These are phyloP conservation scores for Cladosporium sp. DNA, from an alignment of 2,329 filamentous ascomycete species.

Conservation along the genomic window DNA sequence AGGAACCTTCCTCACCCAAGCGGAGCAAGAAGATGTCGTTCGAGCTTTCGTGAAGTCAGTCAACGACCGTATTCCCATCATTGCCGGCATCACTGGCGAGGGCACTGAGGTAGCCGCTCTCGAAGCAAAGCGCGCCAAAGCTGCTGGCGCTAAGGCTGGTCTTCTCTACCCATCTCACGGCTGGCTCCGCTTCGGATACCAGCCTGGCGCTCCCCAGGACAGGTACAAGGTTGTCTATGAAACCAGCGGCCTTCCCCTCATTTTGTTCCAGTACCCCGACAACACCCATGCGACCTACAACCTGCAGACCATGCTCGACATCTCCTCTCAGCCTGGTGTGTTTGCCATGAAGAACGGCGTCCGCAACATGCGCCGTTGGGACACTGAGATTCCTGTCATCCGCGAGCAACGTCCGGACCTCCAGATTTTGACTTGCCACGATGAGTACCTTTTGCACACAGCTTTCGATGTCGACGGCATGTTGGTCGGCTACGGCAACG, in stretches of 20 bases:
- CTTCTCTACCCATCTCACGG: constrained; percentile 49
- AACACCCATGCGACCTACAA: constrained; percentile 49
- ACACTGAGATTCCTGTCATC: constrained; percentile 50
- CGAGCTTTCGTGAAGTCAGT: constrained; percentile 49
- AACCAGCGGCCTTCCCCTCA: constrained; percentile 44
- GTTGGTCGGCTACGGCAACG: constrained; percentile 50
- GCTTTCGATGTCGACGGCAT: constrained; percentile 49
- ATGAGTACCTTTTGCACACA: constrained; percentile 49
- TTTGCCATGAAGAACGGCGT: constrained; percentile 54
- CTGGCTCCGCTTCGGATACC: constrained; percentile 52
- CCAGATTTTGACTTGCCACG: constrained; percentile 47
- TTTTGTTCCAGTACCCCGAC: constrained; percentile 49
- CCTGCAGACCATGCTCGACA: constrained; percentile 48
- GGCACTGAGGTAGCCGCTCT: constrained; percentile 48
- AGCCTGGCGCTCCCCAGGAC: constrained; percentile 47
- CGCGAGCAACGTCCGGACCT: constrained; percentile 43
- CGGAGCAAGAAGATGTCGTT: constrained; percentile 47
- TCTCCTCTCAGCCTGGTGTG: constrained; percentile 46
- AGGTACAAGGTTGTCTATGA: constrained; percentile 47
- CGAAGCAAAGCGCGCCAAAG: constrained; percentile 46
- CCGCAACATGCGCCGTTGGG: constrained; percentile 52
- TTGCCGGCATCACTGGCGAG: constrained; percentile 49
- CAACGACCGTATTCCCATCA: constrained; percentile 45
- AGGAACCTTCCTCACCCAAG: constrained; percentile 47
- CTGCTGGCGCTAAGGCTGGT: constrained; percentile 46